Conservation (phyloP, 768 basidiomycete genomes). For the Mycena crocata region DNA sequence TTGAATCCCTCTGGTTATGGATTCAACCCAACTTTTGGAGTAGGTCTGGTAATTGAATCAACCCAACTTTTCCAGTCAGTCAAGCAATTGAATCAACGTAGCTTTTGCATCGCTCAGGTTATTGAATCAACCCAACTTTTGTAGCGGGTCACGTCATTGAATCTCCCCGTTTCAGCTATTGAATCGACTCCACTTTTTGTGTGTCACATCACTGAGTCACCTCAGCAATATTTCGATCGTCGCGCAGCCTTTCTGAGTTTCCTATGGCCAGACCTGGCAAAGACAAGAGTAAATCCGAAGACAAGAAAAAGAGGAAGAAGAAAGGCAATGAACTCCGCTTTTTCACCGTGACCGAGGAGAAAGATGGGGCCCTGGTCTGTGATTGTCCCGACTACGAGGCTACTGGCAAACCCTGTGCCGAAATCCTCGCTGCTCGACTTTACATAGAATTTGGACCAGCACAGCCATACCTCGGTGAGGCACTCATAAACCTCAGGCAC, state of each 20-base stretch:
- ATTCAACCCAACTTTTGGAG: neutral
- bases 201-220: neutral
- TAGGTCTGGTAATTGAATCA: no score
- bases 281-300: neutral
- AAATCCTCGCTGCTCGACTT: neutral
- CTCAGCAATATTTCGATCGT: neutral
- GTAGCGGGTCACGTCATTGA: no score
- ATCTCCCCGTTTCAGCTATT: neutral
- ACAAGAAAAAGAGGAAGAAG: neutral
- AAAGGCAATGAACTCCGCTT: neutral
- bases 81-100: no score
- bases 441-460: neutral
- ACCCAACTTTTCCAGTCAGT: no score
- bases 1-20: neutral
- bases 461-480: neutral
- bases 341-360: neutral
- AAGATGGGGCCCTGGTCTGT: neutral
- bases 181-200: neutral
- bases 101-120: no score
- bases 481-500: neutral
- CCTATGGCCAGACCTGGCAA: neutral
- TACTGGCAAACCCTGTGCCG: neutral
- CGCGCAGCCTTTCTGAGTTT: no score
- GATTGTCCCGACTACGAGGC: neutral
- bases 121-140: conserved; percentile 1